Evolutionary conservation across 2,329 filamentous ascomycete genomes (phyloP), one percentile per base, ranked within the genome.

Genomic region (Aspergillus nomiae): DNA sequence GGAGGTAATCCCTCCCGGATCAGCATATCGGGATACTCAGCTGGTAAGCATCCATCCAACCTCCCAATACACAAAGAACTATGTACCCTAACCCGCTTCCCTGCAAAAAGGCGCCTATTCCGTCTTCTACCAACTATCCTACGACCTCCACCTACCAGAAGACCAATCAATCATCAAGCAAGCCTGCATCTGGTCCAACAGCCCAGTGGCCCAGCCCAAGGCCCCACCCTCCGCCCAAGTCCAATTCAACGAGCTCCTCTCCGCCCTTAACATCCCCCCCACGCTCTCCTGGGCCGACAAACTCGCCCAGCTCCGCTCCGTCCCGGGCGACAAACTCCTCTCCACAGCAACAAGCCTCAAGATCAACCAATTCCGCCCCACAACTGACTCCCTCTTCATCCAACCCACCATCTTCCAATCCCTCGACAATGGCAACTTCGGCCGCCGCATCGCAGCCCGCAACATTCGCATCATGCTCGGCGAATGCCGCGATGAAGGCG

Each of bases 1-100:
- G 82, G 82, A 0, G 85, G 84, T 4, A 76, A 86, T 69, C 69
- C 77, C 0, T 71, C 72, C 2, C 83, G 84, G 59, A 84, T 87
- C 59, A 86, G 84, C 0, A 76, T 87, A 24, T 81, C 75, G 2
- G 85, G 85, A 2, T 87, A 87, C 67, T 86, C 84, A 4, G 86
- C 86, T 1, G 85, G 78, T 77, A 69, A 53, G 69, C 63, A 19
- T 50, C 1, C 11, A 16, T 32, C 36, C 56, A 34, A 28, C 11
- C n/a, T 28, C 19, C 41, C 26, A 32, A 36, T 30, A 8, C 5
- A 16, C 32, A 26, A 48, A 7, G 2, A 48, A 48, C 16, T 6
- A 41, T 46, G 24, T 46, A 12, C 36, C 41, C 43, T 46, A 14
- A 19, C n/a, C 11, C 21, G 21, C 6, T 12, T 28, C 51, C n/a